Evolutionary conservation across 78 protist species (phyloP).

Genomic region (Mantamonas sphyraenae): DNA sequence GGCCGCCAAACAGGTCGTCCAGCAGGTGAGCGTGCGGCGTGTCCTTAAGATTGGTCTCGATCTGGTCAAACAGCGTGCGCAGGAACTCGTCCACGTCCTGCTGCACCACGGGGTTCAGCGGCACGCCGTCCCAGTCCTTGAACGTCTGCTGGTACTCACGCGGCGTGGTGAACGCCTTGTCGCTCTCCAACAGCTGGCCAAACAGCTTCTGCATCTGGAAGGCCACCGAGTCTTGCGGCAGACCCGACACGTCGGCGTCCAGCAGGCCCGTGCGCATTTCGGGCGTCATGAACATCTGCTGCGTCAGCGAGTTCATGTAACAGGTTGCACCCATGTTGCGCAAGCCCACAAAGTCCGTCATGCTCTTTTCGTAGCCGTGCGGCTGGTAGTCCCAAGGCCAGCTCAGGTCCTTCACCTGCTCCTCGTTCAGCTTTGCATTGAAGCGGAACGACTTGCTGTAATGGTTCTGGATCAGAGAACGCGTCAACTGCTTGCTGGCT

Average conservation of each 20-base stretch:
- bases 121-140: constrained; percentile 19
- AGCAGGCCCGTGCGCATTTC: constrained; percentile 2
- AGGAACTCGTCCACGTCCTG: constrained; percentile 47
- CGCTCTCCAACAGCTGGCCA: constrained; percentile 12
- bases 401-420: neutral
- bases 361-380: neutral
- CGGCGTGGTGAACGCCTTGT: neutral
- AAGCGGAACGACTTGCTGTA: neutral
- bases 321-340: constrained; percentile 44
- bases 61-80: constrained; percentile 22
- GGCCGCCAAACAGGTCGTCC: neutral
- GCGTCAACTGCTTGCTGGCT: too few relatives aligned
- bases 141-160: constrained; percentile 4
- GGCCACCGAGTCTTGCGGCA: neutral
- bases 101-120: constrained; percentile 13
- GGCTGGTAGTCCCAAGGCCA: neutral
- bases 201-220: constrained; percentile 34
- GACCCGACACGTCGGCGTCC: too few relatives aligned
- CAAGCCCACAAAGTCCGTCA: constrained; percentile 30
- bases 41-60: constrained; percentile 10
- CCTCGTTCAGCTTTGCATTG: neutral
- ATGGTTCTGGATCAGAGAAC: neutral
- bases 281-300: constrained; percentile 32
- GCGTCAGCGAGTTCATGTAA: constrained; percentile 40
- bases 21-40: neutral